A percentile compares a stretch with the other conserved stretches of the same genome.
Conservation (phyloP, 1,284 basidiomycete genomes). For the Puccinia polysora region DNA sequence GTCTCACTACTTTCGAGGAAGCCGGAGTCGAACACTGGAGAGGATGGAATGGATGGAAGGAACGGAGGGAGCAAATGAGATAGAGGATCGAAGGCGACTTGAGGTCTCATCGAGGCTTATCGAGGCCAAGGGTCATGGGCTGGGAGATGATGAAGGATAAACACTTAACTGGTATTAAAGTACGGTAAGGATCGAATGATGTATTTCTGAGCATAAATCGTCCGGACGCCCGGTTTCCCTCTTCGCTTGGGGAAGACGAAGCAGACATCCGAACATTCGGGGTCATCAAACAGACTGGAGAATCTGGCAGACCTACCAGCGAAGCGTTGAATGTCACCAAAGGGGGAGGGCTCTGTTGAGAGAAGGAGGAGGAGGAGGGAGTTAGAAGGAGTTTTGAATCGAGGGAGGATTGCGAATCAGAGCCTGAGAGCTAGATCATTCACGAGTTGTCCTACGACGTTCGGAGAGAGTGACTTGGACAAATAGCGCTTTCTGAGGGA, state of each 20-base stretch:
- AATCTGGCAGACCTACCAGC: conserved; percentile 38
- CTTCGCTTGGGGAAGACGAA: conserved; percentile 36
- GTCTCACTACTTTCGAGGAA: conserved; percentile 39
- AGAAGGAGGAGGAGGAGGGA: background rate
- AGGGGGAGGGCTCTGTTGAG: conserved; percentile 29
- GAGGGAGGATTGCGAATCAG: background rate
- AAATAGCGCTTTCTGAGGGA: conserved; percentile 32
- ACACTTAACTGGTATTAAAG: conserved; percentile 36
- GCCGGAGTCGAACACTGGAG: conserved; percentile 40
- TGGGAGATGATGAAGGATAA: background rate
- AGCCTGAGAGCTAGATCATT: background rate
- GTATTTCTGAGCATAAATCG: conserved; percentile 41
- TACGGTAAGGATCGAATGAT: conserved; percentile 42
- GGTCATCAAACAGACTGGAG: conserved; percentile 35
- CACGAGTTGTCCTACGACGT: conserved; percentile 36
- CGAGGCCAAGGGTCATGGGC: background rate
- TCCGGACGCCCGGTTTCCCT: conserved; percentile 31
- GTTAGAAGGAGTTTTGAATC: background rate
- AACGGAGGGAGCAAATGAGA: background rate
- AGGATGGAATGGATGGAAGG: background rate
- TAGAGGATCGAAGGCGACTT: background rate
- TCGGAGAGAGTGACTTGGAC: conserved; percentile 37
- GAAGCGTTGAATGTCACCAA: conserved; percentile 41
- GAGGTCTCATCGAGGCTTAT: background rate
- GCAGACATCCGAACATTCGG: conserved; percentile 41